These are phyloP conservation scores for Teratosphaeria pseudoeucalypti DNA, from an alignment of 2,329 filamentous ascomycete genomes.

Conservation along the genomic window DNA sequence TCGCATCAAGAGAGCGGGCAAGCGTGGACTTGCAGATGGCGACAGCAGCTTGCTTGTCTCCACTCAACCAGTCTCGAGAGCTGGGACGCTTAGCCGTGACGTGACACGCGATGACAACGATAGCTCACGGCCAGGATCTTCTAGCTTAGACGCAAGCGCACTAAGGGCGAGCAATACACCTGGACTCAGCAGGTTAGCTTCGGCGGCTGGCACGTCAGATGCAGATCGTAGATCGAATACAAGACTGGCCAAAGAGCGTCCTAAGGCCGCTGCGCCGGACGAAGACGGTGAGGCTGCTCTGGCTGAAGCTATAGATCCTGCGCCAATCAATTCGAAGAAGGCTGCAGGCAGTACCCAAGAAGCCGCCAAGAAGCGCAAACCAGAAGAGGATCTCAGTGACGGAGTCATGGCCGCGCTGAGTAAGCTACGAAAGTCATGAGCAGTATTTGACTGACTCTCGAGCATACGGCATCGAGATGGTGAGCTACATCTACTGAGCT, in stretches of 20 bases:
- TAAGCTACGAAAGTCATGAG: conserved; percentile 36
- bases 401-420: conserved; percentile 50
- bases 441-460: neutral
- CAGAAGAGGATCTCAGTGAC: conserved; percentile 40
- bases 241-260: conserved; percentile 19
- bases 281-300: conserved; percentile 45
- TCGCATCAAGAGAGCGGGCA: conserved; percentile 60
- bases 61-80: conserved; percentile 15
- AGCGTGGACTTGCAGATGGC: conserved; percentile 33
- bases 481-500: neutral
- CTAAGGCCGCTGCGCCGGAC: conserved; percentile 45
- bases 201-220: conserved; percentile 19
- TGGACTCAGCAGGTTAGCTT: neutral
- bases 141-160: neutral
- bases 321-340: conserved; percentile 8
- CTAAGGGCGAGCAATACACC: neutral
- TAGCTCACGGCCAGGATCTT: neutral
- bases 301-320: conserved; percentile 40
- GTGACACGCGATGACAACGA: conserved; percentile 15
- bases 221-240: conserved; percentile 28
- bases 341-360: neutral
- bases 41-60: conserved; percentile 13
- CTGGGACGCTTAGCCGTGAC: conserved; percentile 17
- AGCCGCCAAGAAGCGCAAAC: conserved; percentile 24
- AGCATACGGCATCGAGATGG: neutral